A percentile compares a stretch with the other conserved stretches of the same genome.
Conservation (phyloP, 2,329 filamentous ascomycete species). For the Cordyceps militaris region DNA sequence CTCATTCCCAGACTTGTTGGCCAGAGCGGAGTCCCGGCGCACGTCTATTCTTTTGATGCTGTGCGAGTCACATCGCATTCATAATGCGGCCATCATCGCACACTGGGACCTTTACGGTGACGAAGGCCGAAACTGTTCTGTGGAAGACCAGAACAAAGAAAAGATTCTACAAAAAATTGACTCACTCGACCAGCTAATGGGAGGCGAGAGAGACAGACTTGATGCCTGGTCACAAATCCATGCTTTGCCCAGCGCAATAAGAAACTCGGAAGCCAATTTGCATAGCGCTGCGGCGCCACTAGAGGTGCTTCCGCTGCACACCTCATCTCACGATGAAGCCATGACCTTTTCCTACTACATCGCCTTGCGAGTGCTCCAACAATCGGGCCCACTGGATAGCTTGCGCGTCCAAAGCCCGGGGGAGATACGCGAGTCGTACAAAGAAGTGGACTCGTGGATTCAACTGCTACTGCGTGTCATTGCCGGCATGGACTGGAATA, state of each 20-base stretch:
- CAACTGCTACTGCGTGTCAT: constrained; percentile 19
- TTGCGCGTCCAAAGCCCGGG: neutral
- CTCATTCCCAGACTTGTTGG: neutral
- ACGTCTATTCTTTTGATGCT: constrained; percentile 8
- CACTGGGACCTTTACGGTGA: constrained; percentile 5
- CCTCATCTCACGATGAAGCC: constrained; percentile 14
- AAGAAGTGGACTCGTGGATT: constrained; percentile 15
- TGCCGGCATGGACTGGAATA: constrained; percentile 19
- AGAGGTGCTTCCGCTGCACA: constrained; percentile 10
- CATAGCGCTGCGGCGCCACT: neutral
- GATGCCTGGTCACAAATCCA: neutral
- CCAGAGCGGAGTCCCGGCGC: neutral
- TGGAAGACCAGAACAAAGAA: neutral
- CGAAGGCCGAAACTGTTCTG: neutral
- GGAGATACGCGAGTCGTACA: neutral
- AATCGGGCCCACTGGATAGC: constrained; percentile 1
- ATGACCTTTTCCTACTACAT: constrained; percentile 18
- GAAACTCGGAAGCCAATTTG: neutral
- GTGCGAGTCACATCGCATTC: constrained; percentile 14
- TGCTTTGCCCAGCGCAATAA: neutral
- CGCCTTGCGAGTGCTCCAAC: constrained; percentile 14
- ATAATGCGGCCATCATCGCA: constrained; percentile 8
- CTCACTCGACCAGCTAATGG: neutral
- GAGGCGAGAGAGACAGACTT: neutral
- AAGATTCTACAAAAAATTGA: neutral